Percentiles rank a stretch among this genome's conserved stretches.
Evolutionary conservation across 2,329 filamentous ascomycete species (phyloP).

Genomic region (Hyphodiscus sp.): DNA sequence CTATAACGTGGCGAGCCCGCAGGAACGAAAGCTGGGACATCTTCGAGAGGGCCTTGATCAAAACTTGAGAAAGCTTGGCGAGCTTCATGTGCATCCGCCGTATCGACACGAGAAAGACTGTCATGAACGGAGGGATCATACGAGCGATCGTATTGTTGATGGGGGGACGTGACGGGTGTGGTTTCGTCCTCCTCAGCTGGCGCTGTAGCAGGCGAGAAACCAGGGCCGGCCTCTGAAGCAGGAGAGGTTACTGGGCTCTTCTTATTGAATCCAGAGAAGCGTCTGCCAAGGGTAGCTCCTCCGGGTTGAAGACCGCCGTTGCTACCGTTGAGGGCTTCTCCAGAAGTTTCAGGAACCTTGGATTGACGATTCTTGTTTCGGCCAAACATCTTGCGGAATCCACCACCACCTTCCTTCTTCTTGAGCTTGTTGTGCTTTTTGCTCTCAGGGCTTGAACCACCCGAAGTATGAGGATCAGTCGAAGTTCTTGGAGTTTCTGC

Average conservation of each 20-base stretch:
- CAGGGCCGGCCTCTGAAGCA: slow-evolving; percentile 15
- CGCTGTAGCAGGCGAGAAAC: slow-evolving; percentile 25
- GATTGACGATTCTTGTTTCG: slow-evolving; percentile 53
- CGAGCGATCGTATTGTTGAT: slow-evolving; percentile 30
- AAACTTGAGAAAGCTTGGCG: slow-evolving; percentile 60
- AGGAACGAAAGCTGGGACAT: slow-evolving; percentile 80
- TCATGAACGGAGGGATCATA: slow-evolving; percentile 42
- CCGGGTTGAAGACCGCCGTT: slow-evolving; percentile 29
- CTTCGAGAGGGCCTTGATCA: slow-evolving; percentile 79
- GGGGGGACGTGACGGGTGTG: slow-evolving; percentile 26
- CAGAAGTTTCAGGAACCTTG: slow-evolving; percentile 49
- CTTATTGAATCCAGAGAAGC: slow-evolving; percentile 36
- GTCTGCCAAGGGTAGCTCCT: slow-evolving; percentile 29
- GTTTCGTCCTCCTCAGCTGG: slow-evolving; percentile 25
- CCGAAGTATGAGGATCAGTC: slow-evolving; percentile 10
- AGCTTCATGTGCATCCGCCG: slow-evolving; percentile 51
- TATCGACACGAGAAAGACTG: slow-evolving; percentile 53
- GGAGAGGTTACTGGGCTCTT: slow-evolving; percentile 25
- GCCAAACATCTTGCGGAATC: slow-evolving; percentile 60
- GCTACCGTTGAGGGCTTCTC: slow-evolving; percentile 44
- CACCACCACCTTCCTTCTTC: slow-evolving; percentile 39
- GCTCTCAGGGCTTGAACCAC: slow-evolving; percentile 37
- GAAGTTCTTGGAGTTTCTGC: slow-evolving; percentile 20
- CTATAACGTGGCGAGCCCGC: slow-evolving; percentile 30
- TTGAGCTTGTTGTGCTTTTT: slow-evolving; percentile 47